A percentile compares a stretch with the other conserved stretches of the same genome.
These are phyloP conservation scores for Didymella segeticola DNA, from an alignment of 2,329 filamentous ascomycete genomes.

Conservation along the genomic window DNA sequence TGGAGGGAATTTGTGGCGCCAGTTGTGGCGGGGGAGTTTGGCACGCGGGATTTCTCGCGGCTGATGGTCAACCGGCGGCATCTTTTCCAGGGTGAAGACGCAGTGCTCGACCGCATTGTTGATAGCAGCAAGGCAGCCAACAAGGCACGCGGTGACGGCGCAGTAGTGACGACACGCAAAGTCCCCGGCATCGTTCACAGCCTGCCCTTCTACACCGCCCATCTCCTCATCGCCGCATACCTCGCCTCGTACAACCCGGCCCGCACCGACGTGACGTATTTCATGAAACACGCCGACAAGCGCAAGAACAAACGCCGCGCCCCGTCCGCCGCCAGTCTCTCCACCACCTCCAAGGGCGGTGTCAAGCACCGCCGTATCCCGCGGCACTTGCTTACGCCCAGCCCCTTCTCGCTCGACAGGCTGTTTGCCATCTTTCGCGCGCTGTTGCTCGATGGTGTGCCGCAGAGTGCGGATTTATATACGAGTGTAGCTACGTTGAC, in stretches of 20 bases:
- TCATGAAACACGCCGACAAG: constrained; percentile 71
- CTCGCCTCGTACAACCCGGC: constrained; percentile 81
- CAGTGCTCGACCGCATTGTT: constrained; percentile 69
- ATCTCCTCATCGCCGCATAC: constrained; percentile 78
- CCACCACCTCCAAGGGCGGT: constrained; percentile 23
- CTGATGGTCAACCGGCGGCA: constrained; percentile 74
- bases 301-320: constrained; percentile 55
- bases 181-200: constrained; percentile 48
- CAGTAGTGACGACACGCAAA: constrained; percentile 4
- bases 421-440: constrained; percentile 79
- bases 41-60: constrained; percentile 81
- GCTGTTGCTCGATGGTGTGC: constrained; percentile 59
- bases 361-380: constrained; percentile 73
- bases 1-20: constrained; percentile 88
- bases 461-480: constrained; percentile 56
- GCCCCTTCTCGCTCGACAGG: constrained; percentile 78
- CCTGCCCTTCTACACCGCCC: constrained; percentile 74
- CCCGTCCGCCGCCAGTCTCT: constrained; percentile 20
- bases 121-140: neutral
- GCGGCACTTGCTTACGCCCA: constrained; percentile 76
- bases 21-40: constrained; percentile 74
- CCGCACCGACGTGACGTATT: constrained; percentile 75
- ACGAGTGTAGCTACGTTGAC: constrained; percentile 72
- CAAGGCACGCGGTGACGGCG: neutral
- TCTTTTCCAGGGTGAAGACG: constrained; percentile 75